These are phyloP conservation scores for Phaeosphaeriaceae sp. DNA, from an alignment of 2,329 filamentous ascomycete genomes.

Conservation along the genomic window DNA sequence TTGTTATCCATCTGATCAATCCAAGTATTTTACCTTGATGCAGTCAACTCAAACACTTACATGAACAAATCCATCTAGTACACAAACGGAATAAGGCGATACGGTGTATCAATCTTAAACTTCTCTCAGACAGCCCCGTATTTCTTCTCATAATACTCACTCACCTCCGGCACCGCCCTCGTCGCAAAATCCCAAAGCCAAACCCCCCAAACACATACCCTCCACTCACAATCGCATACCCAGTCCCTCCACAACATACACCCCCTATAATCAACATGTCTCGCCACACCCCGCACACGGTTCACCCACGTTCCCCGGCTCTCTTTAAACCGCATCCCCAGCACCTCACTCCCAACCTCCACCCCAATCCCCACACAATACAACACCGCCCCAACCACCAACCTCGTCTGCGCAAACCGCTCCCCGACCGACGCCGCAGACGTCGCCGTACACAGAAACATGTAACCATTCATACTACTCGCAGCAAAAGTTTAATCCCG, in stretches of 20 bases:
- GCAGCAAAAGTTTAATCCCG: slow-evolving; percentile 60
- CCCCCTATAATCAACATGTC: slow-evolving; percentile 63
- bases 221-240: slow-evolving; percentile 57
- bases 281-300: slow-evolving; percentile 56
- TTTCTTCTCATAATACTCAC: slow-evolving; percentile 55
- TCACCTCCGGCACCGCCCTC: slow-evolving; percentile 55
- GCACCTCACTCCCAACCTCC: slow-evolving; percentile 64
- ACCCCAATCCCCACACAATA: slow-evolving; percentile 61
- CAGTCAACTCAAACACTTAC: neutral
- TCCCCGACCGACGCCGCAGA: slow-evolving; percentile 53
- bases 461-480: slow-evolving; percentile 63
- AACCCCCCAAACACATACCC: slow-evolving; percentile 56
- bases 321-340: slow-evolving; percentile 61
- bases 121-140: slow-evolving; percentile 51
- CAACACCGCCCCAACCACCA: slow-evolving; percentile 57
- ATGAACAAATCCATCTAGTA: slow-evolving; percentile 21
- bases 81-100: slow-evolving; percentile 41
- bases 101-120: slow-evolving; percentile 51
- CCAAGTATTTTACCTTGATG: too few relatives aligned
- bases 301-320: slow-evolving; percentile 60
- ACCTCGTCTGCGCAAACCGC: slow-evolving; percentile 47
- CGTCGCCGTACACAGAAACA: slow-evolving; percentile 59
- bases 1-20: too few relatives aligned
- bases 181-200: slow-evolving; percentile 55
- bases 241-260: slow-evolving; percentile 60